Evolutionary conservation across 495 filamentous ascomycete genomes (phyloP).

Genomic region (Venustampulla echinocandica): DNA sequence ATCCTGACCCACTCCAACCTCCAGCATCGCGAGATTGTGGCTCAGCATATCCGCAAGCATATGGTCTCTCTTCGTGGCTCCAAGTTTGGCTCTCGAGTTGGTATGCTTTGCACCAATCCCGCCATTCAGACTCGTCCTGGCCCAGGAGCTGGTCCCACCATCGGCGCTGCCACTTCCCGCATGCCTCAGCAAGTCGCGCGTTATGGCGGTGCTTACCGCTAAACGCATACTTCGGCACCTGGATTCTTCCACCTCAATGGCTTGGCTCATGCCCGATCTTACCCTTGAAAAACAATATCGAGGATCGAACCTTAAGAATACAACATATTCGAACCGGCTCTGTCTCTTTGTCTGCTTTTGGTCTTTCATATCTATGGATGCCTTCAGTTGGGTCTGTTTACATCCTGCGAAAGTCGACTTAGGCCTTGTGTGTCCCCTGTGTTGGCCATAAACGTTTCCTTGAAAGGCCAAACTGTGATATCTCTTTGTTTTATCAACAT

Average conservation of each 20-base stretch:
- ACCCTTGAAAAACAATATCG: slow-evolving; percentile 14
- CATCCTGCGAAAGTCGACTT: slow-evolving; percentile 27
- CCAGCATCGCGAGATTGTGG: slow-evolving; percentile 87
- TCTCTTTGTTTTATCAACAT: slow-evolving; percentile 33
- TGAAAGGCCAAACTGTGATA: slow-evolving; percentile 26
- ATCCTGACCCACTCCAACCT: slow-evolving; percentile 79
- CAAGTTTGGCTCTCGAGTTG: slow-evolving; percentile 95
- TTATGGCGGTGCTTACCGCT: slow-evolving; percentile 44
- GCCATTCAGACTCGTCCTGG: slow-evolving; percentile 76
- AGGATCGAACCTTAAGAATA: slow-evolving; percentile 18
- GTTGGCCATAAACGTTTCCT: slow-evolving; percentile 22
- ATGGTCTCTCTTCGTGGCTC: slow-evolving; percentile 98
- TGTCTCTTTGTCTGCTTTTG: slow-evolving; percentile 24
- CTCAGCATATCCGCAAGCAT: slow-evolving; percentile 91
- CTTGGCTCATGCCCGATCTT: slow-evolving; percentile 19
- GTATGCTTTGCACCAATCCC: slow-evolving; percentile 97
- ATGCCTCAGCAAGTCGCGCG: slow-evolving; percentile 41
- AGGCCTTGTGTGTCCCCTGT: slow-evolving; percentile 25
- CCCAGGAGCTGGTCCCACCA: slow-evolving; percentile 57
- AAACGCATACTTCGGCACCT: slow-evolving; percentile 12
- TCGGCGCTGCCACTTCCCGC: slow-evolving; percentile 40
- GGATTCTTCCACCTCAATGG: slow-evolving; percentile 15
- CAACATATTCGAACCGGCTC: slow-evolving; percentile 21
- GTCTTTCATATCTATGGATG: slow-evolving; percentile 24
- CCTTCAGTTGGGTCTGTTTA: slow-evolving; percentile 19